Base-by-base conservation (phyloP, 805 yeast genomes). In the Ogataea dorogensis region DNA sequence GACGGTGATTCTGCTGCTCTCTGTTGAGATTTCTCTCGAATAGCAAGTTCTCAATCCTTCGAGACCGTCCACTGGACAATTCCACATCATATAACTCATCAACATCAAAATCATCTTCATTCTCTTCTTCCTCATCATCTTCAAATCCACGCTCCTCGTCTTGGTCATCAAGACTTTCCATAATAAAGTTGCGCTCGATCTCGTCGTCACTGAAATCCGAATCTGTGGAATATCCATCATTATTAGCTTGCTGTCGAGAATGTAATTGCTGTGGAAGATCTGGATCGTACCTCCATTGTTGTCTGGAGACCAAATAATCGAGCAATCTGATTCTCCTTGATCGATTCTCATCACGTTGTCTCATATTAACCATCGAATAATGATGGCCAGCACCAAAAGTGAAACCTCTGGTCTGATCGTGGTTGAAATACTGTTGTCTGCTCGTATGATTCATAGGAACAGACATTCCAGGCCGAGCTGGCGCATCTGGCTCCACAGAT, bases 51-150 rank as follows among this genome's bases (percentile, higher is more conserved):
- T 57, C 54, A 21, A 59, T 45, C 26, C 61, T 42, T 18, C 54
- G 38, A n/a, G 62, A 55, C 23, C 62, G 47, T 5, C 59, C 61
- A 31, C 56, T 58, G 7, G 59, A 50, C 5, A 55, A 46, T 23
- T 50, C 53, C 23, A 51, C 49, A 23, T 50, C 53, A 33, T 46
- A 43, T 6, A 54, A 40, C 17, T 53, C 56, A 32, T 52, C 56
- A 12, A 43, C 30, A 22, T 39, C 40, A 4, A 39, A 33, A 13
- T 41, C 50, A 5, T 44, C 51, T 3, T 50, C 50, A 7, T 49
- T 44, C 10, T 40, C 50, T 9, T 43, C 53, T 13, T 46, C 58
- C 9, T 43, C 47, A 5, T 46, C 48, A 14, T 46, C 50, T 4
- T 42, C 47, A 5, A 29, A 40, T 7, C 32, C 49, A 19, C 28